Base-by-base conservation (phyloP, 2,329 filamentous ascomycete genomes). In the Colletotrichum filicis region DNA sequence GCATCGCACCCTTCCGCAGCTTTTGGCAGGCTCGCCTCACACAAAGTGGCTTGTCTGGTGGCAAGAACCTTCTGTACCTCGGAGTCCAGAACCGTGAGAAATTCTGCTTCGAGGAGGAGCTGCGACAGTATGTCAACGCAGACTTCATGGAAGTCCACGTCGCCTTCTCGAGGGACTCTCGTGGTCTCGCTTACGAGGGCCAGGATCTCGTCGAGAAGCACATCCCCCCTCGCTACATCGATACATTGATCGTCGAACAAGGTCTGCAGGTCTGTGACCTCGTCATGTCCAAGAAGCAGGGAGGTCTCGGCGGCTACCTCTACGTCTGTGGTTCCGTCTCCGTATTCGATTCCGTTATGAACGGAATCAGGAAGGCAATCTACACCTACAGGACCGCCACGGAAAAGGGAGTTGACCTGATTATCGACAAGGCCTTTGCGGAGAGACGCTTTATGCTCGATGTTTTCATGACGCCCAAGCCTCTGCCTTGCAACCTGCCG, bases 361-460 rank as follows among this genome's bases (percentile, higher is more conserved):
- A 81, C 4, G 88, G 88, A 3, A 88, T 89, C 60, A 84, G 87
- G 14, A 87, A 87, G 77, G 87, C 87, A 1, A 84, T 90, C 24
- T 90, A 88, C 74, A 86, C 85, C 14, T 84, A 89, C 74, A 83
- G 86, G 49, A 86, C 86, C 3, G 83, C 87, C 1, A 88, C 85
- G 0, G 87, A 88, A 80, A 85, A 88, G 49, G 85, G 84, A 0
- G 85, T 86, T 0, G 87, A 89, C 61, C 77, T 83, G 24, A 85
- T 89, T 56, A 78, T 89, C 66, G 85, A 87, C 75, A 86, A 85
- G 37, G 87, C 88, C 0, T 89, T 90, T 73, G 87, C 87, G 0
- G 87, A 90, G 77, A 81, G 88, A 1, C 83, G 88, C 11, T 87
- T 90, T 76, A 89, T 89, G 88, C 79, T 89, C 0, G 87, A 89